Percentiles rank a stretch among this genome's conserved stretches.
Conservation (phyloP, 148 eudicot species). For the Vaccinium darrowii region DNA sequence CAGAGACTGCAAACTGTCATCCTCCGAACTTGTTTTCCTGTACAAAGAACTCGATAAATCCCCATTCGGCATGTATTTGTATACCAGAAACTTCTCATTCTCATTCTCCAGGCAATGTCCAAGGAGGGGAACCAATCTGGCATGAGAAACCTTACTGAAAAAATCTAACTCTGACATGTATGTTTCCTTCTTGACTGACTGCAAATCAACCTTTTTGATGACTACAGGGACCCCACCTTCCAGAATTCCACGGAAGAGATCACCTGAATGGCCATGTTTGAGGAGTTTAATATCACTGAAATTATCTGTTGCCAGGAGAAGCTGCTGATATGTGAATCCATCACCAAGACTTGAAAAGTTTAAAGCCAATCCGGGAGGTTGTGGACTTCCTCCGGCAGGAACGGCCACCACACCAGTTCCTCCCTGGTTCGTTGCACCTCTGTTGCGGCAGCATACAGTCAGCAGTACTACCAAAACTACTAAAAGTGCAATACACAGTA, state of each 20-base stretch:
- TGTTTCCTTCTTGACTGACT: constrained; percentile 52
- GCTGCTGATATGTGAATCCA: constrained; percentile 70
- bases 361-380: constrained; percentile 42
- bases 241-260: constrained; percentile 61
- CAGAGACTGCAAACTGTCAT: constrained; percentile 72
- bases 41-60: constrained; percentile 85
- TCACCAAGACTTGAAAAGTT: constrained; percentile 68
- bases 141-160: constrained; percentile 75
- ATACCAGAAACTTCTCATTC: constrained; percentile 79
- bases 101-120: constrained; percentile 89
- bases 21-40: constrained; percentile 51
- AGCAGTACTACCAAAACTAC: constrained; percentile 38
- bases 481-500: constrained; percentile 50
- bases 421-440: constrained; percentile 39
- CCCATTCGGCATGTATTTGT: constrained; percentile 81
- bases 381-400: constrained; percentile 46
- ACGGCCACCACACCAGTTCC: constrained; percentile 60
- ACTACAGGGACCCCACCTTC: constrained; percentile 76
- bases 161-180: constrained; percentile 77
- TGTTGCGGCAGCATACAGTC: constrained; percentile 51
- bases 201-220: constrained; percentile 63
- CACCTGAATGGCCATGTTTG: constrained; percentile 90
- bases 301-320: constrained; percentile 63
- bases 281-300: constrained; percentile 67
- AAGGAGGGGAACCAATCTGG: constrained; percentile 78